Percentiles rank a stretch among this genome's conserved stretches.
phyloP scores from a whole-genome alignment of 2,329 filamentous ascomycete species.

The Colletotrichum destructivum region DNA sequence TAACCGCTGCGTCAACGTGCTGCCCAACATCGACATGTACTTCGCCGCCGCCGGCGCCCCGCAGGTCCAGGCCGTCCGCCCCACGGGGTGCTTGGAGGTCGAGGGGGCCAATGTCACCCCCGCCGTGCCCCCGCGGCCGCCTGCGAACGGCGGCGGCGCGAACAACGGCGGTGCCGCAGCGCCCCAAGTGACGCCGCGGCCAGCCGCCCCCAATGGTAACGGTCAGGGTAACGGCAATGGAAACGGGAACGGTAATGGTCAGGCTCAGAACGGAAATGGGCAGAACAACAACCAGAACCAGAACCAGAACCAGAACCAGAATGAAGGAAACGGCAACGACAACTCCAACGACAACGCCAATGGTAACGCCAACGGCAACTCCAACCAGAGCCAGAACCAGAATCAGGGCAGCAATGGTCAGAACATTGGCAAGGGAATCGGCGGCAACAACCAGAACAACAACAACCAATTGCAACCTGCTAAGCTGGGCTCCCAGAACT shows the following conservation, averaged over 20 bases:
- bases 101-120: slow-evolving; percentile 32
- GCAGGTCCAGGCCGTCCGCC: slow-evolving; percentile 37
- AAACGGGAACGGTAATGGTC: not conserved
- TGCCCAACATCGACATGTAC: slow-evolving; percentile 46
- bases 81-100: slow-evolving; percentile 45
- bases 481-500: slow-evolving; percentile 1
- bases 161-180: slow-evolving; percentile 2
- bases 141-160: slow-evolving; percentile 1
- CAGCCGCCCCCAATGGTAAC: not conserved
- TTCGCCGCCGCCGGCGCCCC: slow-evolving; percentile 44
- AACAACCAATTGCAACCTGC: slow-evolving; percentile 5
- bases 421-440: no score
- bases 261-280: slow-evolving; percentile 2
- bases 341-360: not conserved
- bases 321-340: not conserved
- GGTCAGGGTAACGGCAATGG: not conserved
- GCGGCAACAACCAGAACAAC: not conserved
- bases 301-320: not conserved
- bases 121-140: slow-evolving; percentile 10
- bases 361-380: not conserved
- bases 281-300: slow-evolving; percentile 16
- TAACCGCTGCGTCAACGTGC: slow-evolving; percentile 46
- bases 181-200: slow-evolving; percentile 15
- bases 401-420: slow-evolving; percentile 1
- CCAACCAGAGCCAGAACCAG: slow-evolving; percentile 1